Evolutionary conservation across 345 rosid species (phyloP).

Genomic region (Acer yangbiense): DNA sequence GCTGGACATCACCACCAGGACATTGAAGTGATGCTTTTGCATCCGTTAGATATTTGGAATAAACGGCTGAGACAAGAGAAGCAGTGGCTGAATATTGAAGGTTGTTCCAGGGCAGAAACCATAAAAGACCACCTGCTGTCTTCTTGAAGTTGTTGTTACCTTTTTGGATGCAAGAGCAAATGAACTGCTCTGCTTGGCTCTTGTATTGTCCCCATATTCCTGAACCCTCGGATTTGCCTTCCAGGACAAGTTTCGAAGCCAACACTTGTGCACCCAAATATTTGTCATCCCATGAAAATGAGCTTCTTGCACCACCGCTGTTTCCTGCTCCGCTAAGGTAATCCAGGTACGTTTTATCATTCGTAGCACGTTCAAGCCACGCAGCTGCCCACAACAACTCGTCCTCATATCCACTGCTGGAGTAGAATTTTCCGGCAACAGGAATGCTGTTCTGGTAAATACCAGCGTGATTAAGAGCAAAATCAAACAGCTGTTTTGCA

Average conservation of each 20-base stretch:
- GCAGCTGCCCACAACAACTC: constrained; percentile 54
- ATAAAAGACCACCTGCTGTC: constrained; percentile 39
- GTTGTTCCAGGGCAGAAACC: constrained; percentile 37
- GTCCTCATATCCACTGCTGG: constrained; percentile 50
- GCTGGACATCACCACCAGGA: constrained; percentile 30
- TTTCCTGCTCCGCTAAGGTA: constrained; percentile 15
- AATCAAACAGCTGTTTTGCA: constrained; percentile 53
- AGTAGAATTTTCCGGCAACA: constrained; percentile 39
- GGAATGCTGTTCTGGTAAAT: constrained; percentile 39
- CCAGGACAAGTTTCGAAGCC: constrained; percentile 38
- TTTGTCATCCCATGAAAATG: constrained; percentile 41
- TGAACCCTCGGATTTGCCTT: constrained; percentile 11
- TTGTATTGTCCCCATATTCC: constrained; percentile 34
- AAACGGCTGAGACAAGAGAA: constrained; percentile 27
- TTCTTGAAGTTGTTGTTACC: constrained; percentile 37
- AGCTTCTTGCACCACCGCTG: constrained; percentile 30
- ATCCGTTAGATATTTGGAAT: constrained; percentile 32
- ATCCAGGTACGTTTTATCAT: constrained; percentile 26
- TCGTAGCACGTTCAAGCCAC: constrained; percentile 44
- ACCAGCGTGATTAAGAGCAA: constrained; percentile 34
- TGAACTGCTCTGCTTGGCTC: constrained; percentile 47
- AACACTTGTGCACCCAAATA: constrained; percentile 39
- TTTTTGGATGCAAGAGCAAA: constrained; percentile 52
- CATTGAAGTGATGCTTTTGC: constrained; percentile 37
- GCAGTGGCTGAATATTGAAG: constrained; percentile 38